Base-by-base conservation (phyloP, 371 early-diverging fungal species). In the Mucor indicus region DNA sequence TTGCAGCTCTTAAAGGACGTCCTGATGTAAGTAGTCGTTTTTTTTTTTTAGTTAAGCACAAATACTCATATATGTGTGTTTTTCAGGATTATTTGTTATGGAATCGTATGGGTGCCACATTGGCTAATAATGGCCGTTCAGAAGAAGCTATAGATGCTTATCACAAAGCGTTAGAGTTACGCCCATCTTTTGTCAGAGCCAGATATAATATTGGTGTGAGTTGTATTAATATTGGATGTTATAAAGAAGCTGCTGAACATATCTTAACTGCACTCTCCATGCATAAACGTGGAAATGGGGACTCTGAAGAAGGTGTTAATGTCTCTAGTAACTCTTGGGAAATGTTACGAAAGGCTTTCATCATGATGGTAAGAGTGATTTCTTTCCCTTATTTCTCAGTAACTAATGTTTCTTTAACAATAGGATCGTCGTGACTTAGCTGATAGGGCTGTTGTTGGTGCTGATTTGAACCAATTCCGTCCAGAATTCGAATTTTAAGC, bases 21-120 rank as follows among this genome's bases (percentile, higher is more conserved):
- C 97, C 98, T 16, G 80, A 91, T 54, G 89, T 88, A 75, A 73
- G 72, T 51, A 6, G 8, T 12, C 11, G 23, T 19, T 3, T 13
- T 27, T 27, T 11, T 7, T 7, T 5, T 7, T 11, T 27, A 27
- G 29, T 7, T 20, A 29, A 19, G 30, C n/a, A n/a, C n/a, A 31
- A 11, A 20, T 19, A 2, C 24, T 44, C 19, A 21, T 21, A 12
- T 27, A 13, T 38, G 2, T 19, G 2, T 22, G 6, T 13, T 38
- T 5, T 38, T 15, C 62, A 86, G 80, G 96, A 98, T 64, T 96
- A 95, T 74, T 75, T 94, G 63, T 75, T 96, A 43, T 98, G 96
- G 95, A 96, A 96, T 72, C 87, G 89, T 50, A 81, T 97, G 36
- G 98, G 97, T 12, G 99, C 99, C 4, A 98, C 97, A 1, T 78